Percentiles rank a stretch among this genome's conserved stretches.
Evolutionary conservation across 2,329 filamentous ascomycete genomes (phyloP).

Genomic region (Sporothrix phasma): DNA sequence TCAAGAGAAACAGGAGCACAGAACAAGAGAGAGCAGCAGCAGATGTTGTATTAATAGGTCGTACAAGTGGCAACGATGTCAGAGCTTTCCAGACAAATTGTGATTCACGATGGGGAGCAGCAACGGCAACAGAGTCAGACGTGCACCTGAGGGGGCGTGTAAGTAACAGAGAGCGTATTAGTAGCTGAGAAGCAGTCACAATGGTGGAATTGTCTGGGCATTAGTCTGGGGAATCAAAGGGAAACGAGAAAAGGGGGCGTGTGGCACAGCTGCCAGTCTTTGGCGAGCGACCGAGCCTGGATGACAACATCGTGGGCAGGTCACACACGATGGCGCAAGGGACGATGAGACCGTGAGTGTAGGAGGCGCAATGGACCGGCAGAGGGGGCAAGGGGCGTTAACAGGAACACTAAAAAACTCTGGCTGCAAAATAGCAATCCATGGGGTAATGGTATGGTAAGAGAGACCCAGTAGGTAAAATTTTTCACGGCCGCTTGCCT

Average conservation of each 20-base stretch:
- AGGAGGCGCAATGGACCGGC: constrained; percentile 2
- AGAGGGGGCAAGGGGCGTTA: background rate
- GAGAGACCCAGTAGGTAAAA: constrained; percentile 1
- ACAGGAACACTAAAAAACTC: background rate
- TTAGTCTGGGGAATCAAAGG: background rate
- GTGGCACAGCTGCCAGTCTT: background rate
- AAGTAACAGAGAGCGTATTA: background rate
- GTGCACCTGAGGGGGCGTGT: constrained; percentile 6
- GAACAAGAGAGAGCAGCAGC: background rate
- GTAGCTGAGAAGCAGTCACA: constrained; percentile 10
- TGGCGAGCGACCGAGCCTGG: background rate
- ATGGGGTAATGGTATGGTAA: constrained; percentile 9
- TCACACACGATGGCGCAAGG: background rate
- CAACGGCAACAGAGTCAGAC: background rate
- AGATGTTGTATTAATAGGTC: background rate
- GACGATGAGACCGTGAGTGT: background rate
- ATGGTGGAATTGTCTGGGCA: background rate
- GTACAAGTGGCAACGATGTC: background rate
- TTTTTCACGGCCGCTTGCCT: constrained; percentile 3
- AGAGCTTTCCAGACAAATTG: background rate
- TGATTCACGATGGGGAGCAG: background rate
- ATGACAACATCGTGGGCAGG: constrained; percentile 11
- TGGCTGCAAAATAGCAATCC: constrained; percentile 5
- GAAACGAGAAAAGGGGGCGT: background rate
- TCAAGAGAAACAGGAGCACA: background rate